A percentile compares a stretch with the other conserved stretches of the same genome.
phyloP scores from a whole-genome alignment of 768 basidiomycete genomes.

The Agaricus subrufescens region DNA sequence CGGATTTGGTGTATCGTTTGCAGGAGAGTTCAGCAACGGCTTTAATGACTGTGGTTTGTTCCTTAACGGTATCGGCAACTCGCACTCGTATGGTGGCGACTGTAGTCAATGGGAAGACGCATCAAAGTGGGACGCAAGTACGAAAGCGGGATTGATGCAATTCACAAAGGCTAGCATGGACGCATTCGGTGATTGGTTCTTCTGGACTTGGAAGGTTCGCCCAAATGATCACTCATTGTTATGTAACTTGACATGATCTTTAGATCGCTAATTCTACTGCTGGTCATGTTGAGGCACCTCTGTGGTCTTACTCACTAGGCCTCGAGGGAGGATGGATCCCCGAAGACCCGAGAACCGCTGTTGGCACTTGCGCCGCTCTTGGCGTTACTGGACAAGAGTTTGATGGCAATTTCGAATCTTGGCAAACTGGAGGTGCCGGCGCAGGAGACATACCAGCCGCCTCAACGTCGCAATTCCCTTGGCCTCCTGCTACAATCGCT shows the following conservation, averaged over 20 bases:
- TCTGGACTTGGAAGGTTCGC: conserved; percentile 52
- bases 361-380: conserved; percentile 54
- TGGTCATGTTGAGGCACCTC: conserved; percentile 36
- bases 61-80: conserved; percentile 21
- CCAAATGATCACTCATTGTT: neutral
- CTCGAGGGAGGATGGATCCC: conserved; percentile 43
- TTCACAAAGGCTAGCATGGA: conserved; percentile 57
- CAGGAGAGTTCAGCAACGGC: conserved; percentile 77
- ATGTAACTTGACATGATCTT: neutral
- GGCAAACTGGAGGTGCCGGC: conserved; percentile 66
- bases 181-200: conserved; percentile 37
- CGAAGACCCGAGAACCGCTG: conserved; percentile 46
- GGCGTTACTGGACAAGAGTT: conserved; percentile 35
- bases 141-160: conserved; percentile 36
- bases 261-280: conserved; percentile 32
- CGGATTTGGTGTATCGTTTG: conserved; percentile 65
- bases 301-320: conserved; percentile 48
- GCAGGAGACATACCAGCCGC: conserved; percentile 45
- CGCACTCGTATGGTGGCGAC: conserved; percentile 25
- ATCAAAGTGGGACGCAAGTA: conserved; percentile 42
- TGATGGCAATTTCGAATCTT: conserved; percentile 46
- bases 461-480: conserved; percentile 38
- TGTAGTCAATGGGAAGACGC: conserved; percentile 44
- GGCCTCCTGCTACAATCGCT: conserved; percentile 60
- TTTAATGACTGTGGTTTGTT: conserved; percentile 57